Conservation (phyloP, 2,329 filamentous ascomycete genomes). For the Penicillium expansum region DNA sequence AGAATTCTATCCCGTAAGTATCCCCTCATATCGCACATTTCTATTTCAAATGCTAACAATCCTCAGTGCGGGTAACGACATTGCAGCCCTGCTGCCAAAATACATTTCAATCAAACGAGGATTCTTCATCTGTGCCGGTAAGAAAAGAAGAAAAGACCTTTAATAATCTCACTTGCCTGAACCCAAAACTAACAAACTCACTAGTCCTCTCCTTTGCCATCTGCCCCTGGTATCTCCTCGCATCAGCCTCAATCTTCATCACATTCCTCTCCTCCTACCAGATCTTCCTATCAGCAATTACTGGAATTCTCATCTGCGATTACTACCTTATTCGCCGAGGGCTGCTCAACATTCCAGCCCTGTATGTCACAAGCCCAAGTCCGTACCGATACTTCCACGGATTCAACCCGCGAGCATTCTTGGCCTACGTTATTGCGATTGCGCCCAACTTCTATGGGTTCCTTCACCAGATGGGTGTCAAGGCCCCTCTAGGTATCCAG, state of each 20-base stretch:
- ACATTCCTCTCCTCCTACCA: constrained; percentile 45
- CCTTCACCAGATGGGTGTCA: constrained; percentile 42
- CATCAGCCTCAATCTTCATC: constrained; percentile 38
- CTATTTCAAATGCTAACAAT: neutral
- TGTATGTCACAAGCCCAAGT: constrained; percentile 33
- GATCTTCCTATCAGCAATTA: constrained; percentile 40
- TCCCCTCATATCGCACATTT: fast-evolving
- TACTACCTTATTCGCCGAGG: constrained; percentile 44
- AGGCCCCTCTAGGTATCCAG: constrained; percentile 27
- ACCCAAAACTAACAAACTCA: neutral
- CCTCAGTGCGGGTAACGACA: constrained; percentile 37
- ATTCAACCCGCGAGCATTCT: constrained; percentile 36
- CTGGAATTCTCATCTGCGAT: constrained; percentile 44
- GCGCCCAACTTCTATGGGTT: constrained; percentile 46
- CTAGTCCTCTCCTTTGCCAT: constrained; percentile 34
- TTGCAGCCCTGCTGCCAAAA: constrained; percentile 39
- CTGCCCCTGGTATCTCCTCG: constrained; percentile 41
- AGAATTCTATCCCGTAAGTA: constrained; percentile 39
- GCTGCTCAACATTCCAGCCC: constrained; percentile 35
- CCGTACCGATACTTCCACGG: constrained; percentile 37
- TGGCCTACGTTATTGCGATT: constrained; percentile 38
- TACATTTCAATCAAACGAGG: constrained; percentile 43
- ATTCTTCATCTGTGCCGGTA: constrained; percentile 38
- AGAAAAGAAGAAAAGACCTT: neutral
- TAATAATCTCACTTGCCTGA: neutral